These are phyloP conservation scores for Tolypocladium ovalisporum DNA, from an alignment of 2,329 filamentous ascomycete species.

Conservation along the genomic window DNA sequence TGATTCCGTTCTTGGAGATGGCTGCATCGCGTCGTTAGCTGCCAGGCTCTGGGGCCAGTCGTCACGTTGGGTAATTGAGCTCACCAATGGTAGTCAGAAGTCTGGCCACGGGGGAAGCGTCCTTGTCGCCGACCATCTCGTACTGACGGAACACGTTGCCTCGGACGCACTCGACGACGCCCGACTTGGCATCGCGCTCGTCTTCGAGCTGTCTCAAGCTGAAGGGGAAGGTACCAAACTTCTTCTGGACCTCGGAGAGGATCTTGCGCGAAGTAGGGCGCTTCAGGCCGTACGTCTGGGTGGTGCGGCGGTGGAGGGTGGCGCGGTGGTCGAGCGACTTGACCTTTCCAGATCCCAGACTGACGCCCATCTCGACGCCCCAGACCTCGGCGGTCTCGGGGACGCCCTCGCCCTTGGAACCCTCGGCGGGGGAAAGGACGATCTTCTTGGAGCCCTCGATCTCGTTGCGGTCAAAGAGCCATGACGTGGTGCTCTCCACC, in stretches of 20 bases:
- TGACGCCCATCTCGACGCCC: conserved; percentile 94
- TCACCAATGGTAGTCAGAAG: conserved; percentile 87
- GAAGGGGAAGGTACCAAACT: conserved; percentile 97
- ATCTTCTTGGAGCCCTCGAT: conserved; percentile 98
- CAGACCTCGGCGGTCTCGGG: conserved; percentile 89
- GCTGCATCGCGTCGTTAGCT: conserved; percentile 37
- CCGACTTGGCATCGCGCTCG: conserved; percentile 89
- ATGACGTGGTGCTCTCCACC: conserved; percentile 96
- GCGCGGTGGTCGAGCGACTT: conserved; percentile 82
- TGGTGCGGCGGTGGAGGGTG: conserved; percentile 87
- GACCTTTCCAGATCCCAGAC: conserved; percentile 84
- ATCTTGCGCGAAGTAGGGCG: conserved; percentile 86
- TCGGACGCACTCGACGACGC: conserved; percentile 92
- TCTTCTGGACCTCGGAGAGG: conserved; percentile 90
- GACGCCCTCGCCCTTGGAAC: conserved; percentile 79
- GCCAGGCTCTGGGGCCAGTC: too few relatives aligned
- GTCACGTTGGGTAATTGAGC: conserved; percentile 21
- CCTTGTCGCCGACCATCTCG: conserved; percentile 91
- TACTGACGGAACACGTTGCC: conserved; percentile 90
- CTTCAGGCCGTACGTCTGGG: conserved; percentile 86
- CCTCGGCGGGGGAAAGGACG: conserved; percentile 76
- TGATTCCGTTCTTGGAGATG: conserved; percentile 95
- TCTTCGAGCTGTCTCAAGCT: conserved; percentile 93
- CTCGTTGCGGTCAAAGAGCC: conserved; percentile 93
- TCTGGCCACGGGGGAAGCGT: conserved; percentile 72